phyloP scores from a whole-genome alignment of 306 rosid species.

The Prunus davidiana region DNA sequence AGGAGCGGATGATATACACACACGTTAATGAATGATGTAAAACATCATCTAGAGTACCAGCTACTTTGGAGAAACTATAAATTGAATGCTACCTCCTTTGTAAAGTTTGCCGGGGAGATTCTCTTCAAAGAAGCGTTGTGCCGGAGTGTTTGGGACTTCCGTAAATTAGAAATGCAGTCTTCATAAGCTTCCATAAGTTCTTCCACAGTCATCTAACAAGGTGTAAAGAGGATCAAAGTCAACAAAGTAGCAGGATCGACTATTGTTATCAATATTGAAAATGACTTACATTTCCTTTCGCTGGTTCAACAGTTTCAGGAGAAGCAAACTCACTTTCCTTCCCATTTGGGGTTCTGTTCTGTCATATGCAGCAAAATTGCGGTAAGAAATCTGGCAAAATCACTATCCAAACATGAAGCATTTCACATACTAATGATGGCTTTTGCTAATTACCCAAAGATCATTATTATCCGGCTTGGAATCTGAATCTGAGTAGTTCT shows the following conservation, averaged over 20 bases:
- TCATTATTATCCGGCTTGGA: constrained; percentile 50
- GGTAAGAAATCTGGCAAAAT: constrained; percentile 29
- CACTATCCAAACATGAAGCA: constrained; percentile 26
- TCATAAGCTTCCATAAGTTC: constrained; percentile 78
- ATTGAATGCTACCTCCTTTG: constrained; percentile 61
- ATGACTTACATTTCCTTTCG: constrained; percentile 52
- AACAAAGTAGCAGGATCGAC: constrained; percentile 22
- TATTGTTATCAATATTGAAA: constrained; percentile 11
- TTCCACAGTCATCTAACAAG: constrained; percentile 72
- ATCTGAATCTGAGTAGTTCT: constrained; percentile 40
- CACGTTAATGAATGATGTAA: not conserved
- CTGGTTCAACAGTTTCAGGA: constrained; percentile 46
- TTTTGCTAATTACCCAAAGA: constrained; percentile 55
- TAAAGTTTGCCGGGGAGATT: constrained; percentile 80
- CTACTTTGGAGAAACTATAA: constrained; percentile 5
- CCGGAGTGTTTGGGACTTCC: constrained; percentile 58
- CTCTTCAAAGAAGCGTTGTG: constrained; percentile 67
- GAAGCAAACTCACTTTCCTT: constrained; percentile 41
- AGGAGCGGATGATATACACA: not conserved
- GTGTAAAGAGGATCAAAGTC: constrained; percentile 25
- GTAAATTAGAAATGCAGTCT: constrained; percentile 68
- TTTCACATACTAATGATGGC: not conserved
- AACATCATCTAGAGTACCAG: constrained; percentile 9
- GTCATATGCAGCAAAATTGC: constrained; percentile 36
- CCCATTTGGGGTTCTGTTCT: constrained; percentile 53